phyloP scores from a whole-genome alignment of 139 green algal species.

The Tetraselmis striata region DNA sequence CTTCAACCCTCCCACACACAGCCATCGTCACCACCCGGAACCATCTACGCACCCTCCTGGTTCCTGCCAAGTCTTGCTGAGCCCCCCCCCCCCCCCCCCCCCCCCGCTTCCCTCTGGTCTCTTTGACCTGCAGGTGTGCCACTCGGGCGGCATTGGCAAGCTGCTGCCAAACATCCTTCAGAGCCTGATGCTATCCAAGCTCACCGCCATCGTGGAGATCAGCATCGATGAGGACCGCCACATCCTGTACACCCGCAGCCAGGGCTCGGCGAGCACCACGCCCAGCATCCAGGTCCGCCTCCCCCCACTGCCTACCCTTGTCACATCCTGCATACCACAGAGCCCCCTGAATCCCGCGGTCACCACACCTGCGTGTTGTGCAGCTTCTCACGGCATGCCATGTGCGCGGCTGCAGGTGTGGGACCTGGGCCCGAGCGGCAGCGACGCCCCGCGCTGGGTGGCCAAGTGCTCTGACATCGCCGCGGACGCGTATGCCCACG shows the following conservation, averaged over 20 bases:
- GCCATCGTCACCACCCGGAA: too few relatives aligned
- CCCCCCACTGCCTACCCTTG: neutral
- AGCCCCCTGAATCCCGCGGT: too few relatives aligned
- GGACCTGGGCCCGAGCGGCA: slow-evolving; percentile 70
- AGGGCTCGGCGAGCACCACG: slow-evolving; percentile 25
- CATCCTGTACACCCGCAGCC: slow-evolving; percentile 75
- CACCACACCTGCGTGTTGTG: too few relatives aligned
- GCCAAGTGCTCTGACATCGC: slow-evolving; percentile 65
- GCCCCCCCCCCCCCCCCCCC: neutral
- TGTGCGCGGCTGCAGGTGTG: slow-evolving; percentile 59
- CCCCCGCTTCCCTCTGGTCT: neutral
- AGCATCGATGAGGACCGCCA: slow-evolving; percentile 68
- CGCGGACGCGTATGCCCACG: slow-evolving; percentile 17
- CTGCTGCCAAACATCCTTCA: slow-evolving; percentile 64
- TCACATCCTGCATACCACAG: too few relatives aligned
- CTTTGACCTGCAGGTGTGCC: slow-evolving; percentile 22
- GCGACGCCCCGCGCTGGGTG: slow-evolving; percentile 42
- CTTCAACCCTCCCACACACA: too few relatives aligned
- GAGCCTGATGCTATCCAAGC: slow-evolving; percentile 32
- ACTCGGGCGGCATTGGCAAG: slow-evolving; percentile 50
- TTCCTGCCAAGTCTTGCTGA: too few relatives aligned
- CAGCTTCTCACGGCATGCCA: too few relatives aligned
- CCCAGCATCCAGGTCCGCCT: slow-evolving; percentile 41
- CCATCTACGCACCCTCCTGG: too few relatives aligned
- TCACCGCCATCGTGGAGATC: slow-evolving; percentile 61